phyloP scores from a whole-genome alignment of 495 filamentous ascomycete genomes.

The Acidiella bohemica region DNA sequence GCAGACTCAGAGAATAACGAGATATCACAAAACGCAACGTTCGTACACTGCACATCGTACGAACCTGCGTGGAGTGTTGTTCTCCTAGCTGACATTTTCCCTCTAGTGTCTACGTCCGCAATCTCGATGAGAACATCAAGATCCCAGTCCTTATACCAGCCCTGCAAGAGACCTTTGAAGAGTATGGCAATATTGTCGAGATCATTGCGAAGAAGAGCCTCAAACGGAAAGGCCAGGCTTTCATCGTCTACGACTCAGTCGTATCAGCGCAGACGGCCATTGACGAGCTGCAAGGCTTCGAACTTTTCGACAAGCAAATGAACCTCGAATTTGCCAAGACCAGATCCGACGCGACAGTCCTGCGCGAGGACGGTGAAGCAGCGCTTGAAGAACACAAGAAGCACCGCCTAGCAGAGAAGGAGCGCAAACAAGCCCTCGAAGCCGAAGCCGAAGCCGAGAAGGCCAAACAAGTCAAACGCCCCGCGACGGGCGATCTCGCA shows the following conservation, averaged over 20 bases:
- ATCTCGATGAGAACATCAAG: slow-evolving; percentile 71
- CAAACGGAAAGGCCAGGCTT: slow-evolving; percentile 89
- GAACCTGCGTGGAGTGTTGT: slow-evolving; percentile 13
- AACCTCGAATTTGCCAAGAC: slow-evolving; percentile 71
- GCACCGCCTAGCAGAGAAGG: slow-evolving; percentile 77
- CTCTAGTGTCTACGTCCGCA: slow-evolving; percentile 17
- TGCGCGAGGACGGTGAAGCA: slow-evolving; percentile 54
- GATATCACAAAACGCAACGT: slow-evolving; percentile 17
- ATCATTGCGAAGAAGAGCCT: slow-evolving; percentile 86
- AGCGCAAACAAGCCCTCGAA: slow-evolving; percentile 82
- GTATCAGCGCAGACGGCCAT: slow-evolving; percentile 68
- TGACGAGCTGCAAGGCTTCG: slow-evolving; percentile 84
- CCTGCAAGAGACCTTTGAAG: slow-evolving; percentile 66
- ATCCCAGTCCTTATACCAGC: slow-evolving; percentile 61
- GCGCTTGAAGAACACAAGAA: slow-evolving; percentile 83
- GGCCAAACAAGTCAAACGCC: slow-evolving; percentile 61
- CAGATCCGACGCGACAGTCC: slow-evolving; percentile 76
- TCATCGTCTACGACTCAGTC: slow-evolving; percentile 76
- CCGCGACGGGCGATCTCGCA: slow-evolving; percentile 40
- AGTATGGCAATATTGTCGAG: slow-evolving; percentile 83
- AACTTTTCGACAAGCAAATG: slow-evolving; percentile 90
- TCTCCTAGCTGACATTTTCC: slow-evolving; percentile 4
- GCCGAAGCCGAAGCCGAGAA: slow-evolving; percentile 59
- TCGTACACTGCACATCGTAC: slow-evolving; percentile 25
- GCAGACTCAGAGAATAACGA: neutral